Percentiles rank a stretch among this genome's conserved stretches.
Conservation (phyloP, 2,329 filamentous ascomycete species). For the Fusarium miscanthi region DNA sequence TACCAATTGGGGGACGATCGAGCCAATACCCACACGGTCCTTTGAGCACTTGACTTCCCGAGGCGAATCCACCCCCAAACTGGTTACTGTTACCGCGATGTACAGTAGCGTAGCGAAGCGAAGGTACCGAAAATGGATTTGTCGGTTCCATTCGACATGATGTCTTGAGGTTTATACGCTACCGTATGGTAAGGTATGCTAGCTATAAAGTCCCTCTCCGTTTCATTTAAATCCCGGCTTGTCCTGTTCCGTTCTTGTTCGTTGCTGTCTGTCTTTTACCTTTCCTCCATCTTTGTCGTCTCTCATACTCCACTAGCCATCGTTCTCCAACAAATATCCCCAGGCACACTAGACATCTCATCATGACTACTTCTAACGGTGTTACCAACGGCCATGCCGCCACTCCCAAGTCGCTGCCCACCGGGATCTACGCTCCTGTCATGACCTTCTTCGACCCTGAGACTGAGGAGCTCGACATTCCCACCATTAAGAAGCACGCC, state of each 20-base stretch:
- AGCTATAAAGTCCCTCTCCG: slow-evolving; percentile 39
- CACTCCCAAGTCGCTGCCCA: slow-evolving; percentile 70
- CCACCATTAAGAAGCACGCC: slow-evolving; percentile 82
- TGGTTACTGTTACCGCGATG: slow-evolving; percentile 15
- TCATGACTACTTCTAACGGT: slow-evolving; percentile 44
- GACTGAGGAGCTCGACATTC: slow-evolving; percentile 86
- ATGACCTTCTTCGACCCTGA: slow-evolving; percentile 90
- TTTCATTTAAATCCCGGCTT: slow-evolving; percentile 31
- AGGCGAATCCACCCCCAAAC: slow-evolving; percentile 46
- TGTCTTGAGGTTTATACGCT: slow-evolving; percentile 25
- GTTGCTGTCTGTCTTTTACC: slow-evolving; percentile 8
- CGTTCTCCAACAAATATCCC: not conserved
- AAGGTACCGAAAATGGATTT: slow-evolving; percentile 21
- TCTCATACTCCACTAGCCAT: not conserved
- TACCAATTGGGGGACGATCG: slow-evolving; percentile 39
- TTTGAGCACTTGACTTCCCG: slow-evolving; percentile 44
- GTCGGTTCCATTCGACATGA: slow-evolving; percentile 32
- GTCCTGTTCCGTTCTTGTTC: slow-evolving; percentile 14
- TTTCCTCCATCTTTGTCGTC: slow-evolving; percentile 7
- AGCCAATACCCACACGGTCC: slow-evolving; percentile 41
- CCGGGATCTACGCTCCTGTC: slow-evolving; percentile 87
- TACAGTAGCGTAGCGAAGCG: slow-evolving; percentile 2
- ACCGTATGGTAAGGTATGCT: slow-evolving; percentile 7
- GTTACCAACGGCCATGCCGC: slow-evolving; percentile 40
- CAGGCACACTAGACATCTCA: slow-evolving; percentile 7